phyloP scores from a whole-genome alignment of 2,329 filamentous ascomycete genomes.

The Leptographium wingfieldii region DNA sequence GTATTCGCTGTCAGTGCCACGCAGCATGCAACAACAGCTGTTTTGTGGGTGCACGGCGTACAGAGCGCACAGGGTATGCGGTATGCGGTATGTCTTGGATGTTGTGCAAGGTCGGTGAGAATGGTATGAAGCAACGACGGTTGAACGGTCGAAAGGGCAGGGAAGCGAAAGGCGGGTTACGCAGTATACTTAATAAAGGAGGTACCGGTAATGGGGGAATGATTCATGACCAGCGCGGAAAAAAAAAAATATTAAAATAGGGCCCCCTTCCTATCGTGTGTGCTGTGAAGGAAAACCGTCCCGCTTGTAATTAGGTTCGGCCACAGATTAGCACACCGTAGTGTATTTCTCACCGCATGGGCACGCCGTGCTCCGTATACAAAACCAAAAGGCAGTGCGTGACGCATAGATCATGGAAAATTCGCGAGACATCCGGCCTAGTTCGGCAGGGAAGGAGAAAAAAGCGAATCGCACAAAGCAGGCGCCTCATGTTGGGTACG shows the following conservation, averaged over 20 bases:
- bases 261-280: not conserved
- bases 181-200: not conserved
- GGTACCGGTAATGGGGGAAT: not conserved
- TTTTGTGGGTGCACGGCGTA: not conserved
- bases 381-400: constrained; percentile 1
- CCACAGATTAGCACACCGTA: not conserved
- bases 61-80: not conserved
- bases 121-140: not conserved
- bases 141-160: not conserved
- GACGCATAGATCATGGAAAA: constrained; percentile 2
- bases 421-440: constrained; percentile 4
- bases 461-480: not conserved
- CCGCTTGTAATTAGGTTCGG: not conserved
- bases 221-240: not conserved
- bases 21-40: not conserved
- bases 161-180: not conserved
- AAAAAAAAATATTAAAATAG: not conserved
- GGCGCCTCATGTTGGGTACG: not conserved
- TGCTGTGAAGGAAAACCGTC: not conserved
- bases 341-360: not conserved
- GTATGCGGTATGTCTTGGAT: not conserved
- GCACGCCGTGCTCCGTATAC: not conserved
- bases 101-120: not conserved
- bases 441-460: constrained; percentile 1
- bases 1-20: not conserved